Conservation (phyloP, 805 yeast species). For the Candida ipomoeae region DNA sequence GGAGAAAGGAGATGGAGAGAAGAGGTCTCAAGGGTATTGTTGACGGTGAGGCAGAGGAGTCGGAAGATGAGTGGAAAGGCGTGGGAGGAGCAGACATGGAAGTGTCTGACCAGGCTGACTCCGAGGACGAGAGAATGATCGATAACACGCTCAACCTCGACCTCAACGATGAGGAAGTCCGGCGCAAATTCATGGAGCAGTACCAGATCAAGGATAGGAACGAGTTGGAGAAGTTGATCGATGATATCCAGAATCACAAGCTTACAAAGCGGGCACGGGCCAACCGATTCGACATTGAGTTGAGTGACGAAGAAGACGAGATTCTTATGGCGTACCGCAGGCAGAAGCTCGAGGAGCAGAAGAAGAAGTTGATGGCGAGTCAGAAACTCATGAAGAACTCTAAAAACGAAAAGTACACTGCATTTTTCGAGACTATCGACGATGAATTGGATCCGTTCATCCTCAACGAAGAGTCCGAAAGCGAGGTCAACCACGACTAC, state of each 20-base stretch:
- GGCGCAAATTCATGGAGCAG: slow-evolving; percentile 54
- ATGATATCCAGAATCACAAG: slow-evolving; percentile 70
- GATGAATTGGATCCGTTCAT: slow-evolving; percentile 38
- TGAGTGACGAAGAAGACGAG: slow-evolving; percentile 75
- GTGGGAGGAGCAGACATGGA: slow-evolving; percentile 72
- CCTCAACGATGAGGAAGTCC: slow-evolving; percentile 54
- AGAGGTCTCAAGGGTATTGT: slow-evolving; percentile 57
- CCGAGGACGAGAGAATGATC: slow-evolving; percentile 75
- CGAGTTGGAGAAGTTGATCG: slow-evolving; percentile 60
- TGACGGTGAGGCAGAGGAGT: slow-evolving; percentile 83
- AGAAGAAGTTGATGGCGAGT: slow-evolving; percentile 45
- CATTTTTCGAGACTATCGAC: slow-evolving; percentile 63
- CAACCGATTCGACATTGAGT: slow-evolving; percentile 54
- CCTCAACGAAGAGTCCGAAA: slow-evolving; percentile 24
- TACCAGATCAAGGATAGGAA: slow-evolving; percentile 59
- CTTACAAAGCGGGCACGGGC: slow-evolving; percentile 55
- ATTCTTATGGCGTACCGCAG: slow-evolving; percentile 44
- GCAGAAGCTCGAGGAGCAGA: slow-evolving; percentile 44
- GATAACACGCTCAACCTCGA: slow-evolving; percentile 62
- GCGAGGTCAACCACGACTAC: slow-evolving; percentile 20
- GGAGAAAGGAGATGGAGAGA: slow-evolving; percentile 51
- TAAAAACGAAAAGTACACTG: slow-evolving; percentile 54
- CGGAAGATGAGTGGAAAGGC: slow-evolving; percentile 86
- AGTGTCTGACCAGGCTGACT: slow-evolving; percentile 53
- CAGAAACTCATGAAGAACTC: slow-evolving; percentile 41